Base-by-base conservation (phyloP, 441 rosid genomes). In the California macrophylla region DNA sequence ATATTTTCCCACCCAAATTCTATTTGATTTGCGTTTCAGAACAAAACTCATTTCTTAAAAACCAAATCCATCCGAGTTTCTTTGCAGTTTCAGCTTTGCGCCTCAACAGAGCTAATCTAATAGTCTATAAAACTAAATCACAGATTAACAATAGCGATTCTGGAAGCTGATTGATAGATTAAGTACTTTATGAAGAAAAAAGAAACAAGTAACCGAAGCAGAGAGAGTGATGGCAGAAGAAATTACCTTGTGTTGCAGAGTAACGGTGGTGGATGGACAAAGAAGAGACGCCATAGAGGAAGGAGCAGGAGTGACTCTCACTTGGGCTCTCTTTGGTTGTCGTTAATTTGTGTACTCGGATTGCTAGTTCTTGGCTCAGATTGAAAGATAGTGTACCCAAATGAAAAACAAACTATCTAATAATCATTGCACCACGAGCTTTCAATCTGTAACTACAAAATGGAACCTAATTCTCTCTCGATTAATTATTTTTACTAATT, bases 271-370 rank as follows among this genome's bases (percentile, higher is more conserved):
- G 6, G 86, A 73, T 62, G 82, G 82, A 73, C 69, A 63, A 74
- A 82, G 77, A 58, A 87, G 82, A 76, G 83, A 81, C 70, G 91
- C 94, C 96, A 85, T 86, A n/a, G n/a, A n/a, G 5, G 40, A 36
- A 36, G 40, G 40, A 36, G 40, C 10, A 36, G 9, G 9, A 36
- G 40, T 69, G 81, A 74, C 32, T 30, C 21, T 67, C 50, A 30
- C 60, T 61, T 23, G 16, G 16, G 66, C 13, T 61, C 18, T 2
- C 32, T 45, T 42, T 1, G 62, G 25, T 3, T 64, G 29, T 10
- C 24, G 20, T 40, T 65, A 25, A 2, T 66, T 21, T 36, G 26
- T 34, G 66, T 15, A 47, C 54, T 16, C 21, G 28, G 66, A 42
- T 29, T 29, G 52, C 45, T 10, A 3, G 29, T 9, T 29, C n/a